Evolutionary conservation across 768 basidiomycete genomes (phyloP).

Genomic region (Sutorius australiensis): DNA sequence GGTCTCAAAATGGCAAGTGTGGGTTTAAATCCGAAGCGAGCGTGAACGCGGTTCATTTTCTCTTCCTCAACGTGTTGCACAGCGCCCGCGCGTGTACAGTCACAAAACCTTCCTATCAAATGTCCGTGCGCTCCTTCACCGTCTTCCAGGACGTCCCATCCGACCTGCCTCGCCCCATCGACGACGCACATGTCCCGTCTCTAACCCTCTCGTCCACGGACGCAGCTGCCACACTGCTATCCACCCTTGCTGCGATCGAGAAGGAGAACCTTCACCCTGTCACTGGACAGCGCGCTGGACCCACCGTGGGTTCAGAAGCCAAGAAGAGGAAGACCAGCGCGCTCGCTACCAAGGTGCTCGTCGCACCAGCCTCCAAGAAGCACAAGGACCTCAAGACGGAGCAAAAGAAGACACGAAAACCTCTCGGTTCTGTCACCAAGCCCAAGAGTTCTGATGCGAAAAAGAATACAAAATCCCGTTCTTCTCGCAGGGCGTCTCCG

Average conservation of each 20-base stretch:
- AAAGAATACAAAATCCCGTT: conserved; percentile 34
- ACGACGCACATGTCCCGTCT: conserved; percentile 22
- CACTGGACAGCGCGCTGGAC: conserved; percentile 59
- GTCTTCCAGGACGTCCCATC: conserved; percentile 58
- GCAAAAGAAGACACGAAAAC: conserved; percentile 59
- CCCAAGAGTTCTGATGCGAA: conserved; percentile 31
- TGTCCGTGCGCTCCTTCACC: conserved; percentile 59
- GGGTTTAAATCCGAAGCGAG: conserved; percentile 32
- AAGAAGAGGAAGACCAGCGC: conserved; percentile 68
- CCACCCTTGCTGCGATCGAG: conserved; percentile 44
- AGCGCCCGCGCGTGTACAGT: conserved; percentile 22
- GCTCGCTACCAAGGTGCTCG: conserved; percentile 50
- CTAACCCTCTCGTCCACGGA: conserved; percentile 19
- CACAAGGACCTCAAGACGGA: conserved; percentile 44
- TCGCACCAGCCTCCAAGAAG: conserved; percentile 38
- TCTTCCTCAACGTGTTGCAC: conserved; percentile 33
- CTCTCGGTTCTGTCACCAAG: conserved; percentile 27
- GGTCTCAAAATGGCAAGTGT: conserved; percentile 29
- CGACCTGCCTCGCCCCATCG: conserved; percentile 33
- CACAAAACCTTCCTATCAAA: conserved; percentile 23
- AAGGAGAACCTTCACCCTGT: conserved; percentile 79
- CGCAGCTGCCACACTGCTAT: conserved; percentile 32
- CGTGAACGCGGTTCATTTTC: conserved; percentile 17
- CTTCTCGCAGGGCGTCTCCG: conserved; percentile 51
- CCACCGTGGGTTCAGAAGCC: conserved; percentile 31